Evolutionary conservation across 2,329 filamentous ascomycete species (phyloP), one percentile per base, ranked within the genome.

Genomic region (Ophiostoma australiae): DNA sequence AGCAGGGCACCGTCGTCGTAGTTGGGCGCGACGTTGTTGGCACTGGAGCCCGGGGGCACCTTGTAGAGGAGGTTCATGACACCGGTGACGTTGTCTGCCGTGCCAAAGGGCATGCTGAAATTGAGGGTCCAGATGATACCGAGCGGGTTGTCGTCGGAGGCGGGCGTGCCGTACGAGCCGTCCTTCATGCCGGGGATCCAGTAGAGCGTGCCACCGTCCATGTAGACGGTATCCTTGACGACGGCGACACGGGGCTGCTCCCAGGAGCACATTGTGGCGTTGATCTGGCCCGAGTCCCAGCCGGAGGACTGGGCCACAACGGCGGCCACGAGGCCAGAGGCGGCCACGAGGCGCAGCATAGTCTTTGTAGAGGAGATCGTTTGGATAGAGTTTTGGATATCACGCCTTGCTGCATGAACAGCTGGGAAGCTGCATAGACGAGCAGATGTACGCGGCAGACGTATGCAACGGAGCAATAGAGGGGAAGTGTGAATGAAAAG

Each of bases 1-100:
- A 92, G 84, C 80, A 92, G 85, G 8, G 82, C 86, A 1, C 90
- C 90, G 72, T 90, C 88, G 20, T 82, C 73, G 73, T 85, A 90
- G 74, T 85, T 85, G 0, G 87, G 87, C 0, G 83, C 82, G 65
- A 84, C 72, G 73, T 85, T 85, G 73, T 84, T 86, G 41, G 81
- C 81, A 23, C 78, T 78, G 3, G 81, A 81, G 7, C 83, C 81
- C 48, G 76, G 81, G 0, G 77, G 72, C 0, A 81, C 82, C 73
- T 87, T 89, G 2, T 82, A 80, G 52, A 86, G 76, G 0, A 77
- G 79, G 1, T 78, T 76, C 23, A 91, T 81, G 11, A 89, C 77
- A 0, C 75, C 77, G 20, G 84, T 88, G 67, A 86, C 76, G 75
- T 91, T 90, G 39, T 81, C 77, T 1, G 77, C 81, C 0, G 81